These are phyloP conservation scores for Linnemannia elongata DNA, from an alignment of 192 early-diverging fungal genomes.

Conservation along the genomic window DNA sequence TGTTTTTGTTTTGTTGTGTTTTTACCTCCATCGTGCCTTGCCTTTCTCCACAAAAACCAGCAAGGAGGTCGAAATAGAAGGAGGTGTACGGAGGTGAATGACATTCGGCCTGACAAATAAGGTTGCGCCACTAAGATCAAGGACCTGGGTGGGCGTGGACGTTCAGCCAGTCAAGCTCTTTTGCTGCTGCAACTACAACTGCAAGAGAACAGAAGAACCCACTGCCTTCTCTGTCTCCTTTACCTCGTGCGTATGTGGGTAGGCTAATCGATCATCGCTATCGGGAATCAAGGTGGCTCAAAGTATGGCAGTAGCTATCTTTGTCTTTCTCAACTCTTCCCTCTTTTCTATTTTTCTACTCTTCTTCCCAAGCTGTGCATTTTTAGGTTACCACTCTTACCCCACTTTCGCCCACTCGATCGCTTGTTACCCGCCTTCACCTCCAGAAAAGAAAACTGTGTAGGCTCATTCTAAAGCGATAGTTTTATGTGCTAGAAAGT, in stretches of 20 bases:
- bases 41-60: not conserved
- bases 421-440: not conserved
- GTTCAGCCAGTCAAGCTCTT: no score
- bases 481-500: not conserved
- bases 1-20: not conserved
- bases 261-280: not conserved
- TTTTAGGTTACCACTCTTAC: not conserved
- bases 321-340: not conserved
- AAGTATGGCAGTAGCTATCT: not conserved
- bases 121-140: conserved; percentile 21
- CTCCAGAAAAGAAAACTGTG: not conserved
- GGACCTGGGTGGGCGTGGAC: conserved; percentile 17
- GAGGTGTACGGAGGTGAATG: not conserved
- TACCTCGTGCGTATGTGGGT: not conserved
- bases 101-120: conserved; percentile 7
- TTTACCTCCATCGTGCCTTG: not conserved
- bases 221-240: no score
- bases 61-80: not conserved
- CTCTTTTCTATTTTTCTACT: not conserved
- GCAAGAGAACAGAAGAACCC: no score
- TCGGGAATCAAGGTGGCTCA: not conserved
- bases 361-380: not conserved
- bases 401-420: no score
- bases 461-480: not conserved
- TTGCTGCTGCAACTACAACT: no score